Conservation (phyloP, 371 early-diverging fungal species). For the Haplosporangium sp. region DNA sequence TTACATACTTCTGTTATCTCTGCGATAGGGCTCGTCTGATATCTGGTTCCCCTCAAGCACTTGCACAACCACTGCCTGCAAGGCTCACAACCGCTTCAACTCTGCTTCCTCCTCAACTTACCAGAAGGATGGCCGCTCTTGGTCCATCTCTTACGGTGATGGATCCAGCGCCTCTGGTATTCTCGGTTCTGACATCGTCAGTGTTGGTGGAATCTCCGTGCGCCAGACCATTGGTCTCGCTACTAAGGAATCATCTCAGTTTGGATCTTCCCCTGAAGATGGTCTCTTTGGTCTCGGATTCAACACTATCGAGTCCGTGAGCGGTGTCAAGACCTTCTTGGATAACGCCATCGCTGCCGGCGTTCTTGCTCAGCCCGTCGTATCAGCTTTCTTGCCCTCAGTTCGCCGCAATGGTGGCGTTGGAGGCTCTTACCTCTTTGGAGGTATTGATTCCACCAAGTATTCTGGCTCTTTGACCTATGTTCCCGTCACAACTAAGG, state of each 20-base stretch:
- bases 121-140: constrained; percentile 47
- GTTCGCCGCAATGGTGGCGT: constrained; percentile 27
- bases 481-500: constrained; percentile 77
- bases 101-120: constrained; percentile 57
- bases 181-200: constrained; percentile 58
- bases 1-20: neutral
- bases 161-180: constrained; percentile 57
- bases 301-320: constrained; percentile 23
- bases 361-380: constrained; percentile 52
- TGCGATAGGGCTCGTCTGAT: constrained; percentile 41
- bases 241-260: constrained; percentile 47
- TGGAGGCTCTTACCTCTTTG: constrained; percentile 69
- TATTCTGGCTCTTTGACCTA: constrained; percentile 67
- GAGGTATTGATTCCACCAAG: constrained; percentile 65
- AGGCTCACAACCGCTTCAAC: constrained; percentile 55
- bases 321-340: constrained; percentile 52
- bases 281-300: constrained; percentile 64
- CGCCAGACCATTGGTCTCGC: constrained; percentile 61
- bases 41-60: constrained; percentile 49
- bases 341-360: constrained; percentile 58
- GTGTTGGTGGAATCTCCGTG: constrained; percentile 56
- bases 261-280: constrained; percentile 50
- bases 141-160: constrained; percentile 61
- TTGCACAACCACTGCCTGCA: constrained; percentile 30
- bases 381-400: constrained; percentile 57